A percentile compares a stretch with the other conserved stretches of the same genome.
Conservation (phyloP, 23 red algal genomes). For the Agarophyton chilense region DNA sequence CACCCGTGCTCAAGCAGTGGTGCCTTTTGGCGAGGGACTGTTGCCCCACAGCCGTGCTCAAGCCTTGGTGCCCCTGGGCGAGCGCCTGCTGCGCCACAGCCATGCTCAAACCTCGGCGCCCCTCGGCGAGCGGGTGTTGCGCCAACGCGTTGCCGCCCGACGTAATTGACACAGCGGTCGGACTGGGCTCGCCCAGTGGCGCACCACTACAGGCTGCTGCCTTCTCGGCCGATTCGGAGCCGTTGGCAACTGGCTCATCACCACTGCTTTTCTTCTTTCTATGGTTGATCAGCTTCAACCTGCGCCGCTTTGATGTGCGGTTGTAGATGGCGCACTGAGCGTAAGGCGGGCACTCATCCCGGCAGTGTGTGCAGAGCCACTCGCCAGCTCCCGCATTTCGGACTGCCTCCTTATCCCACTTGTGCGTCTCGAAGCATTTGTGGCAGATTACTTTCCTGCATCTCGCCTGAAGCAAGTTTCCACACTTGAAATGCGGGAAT, state of each 20-base stretch:
- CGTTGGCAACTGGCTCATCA: not conserved
- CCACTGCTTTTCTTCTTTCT: constrained; percentile 47
- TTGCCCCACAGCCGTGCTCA: no score
- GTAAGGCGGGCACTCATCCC: constrained; percentile 67
- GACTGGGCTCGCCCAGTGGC: not conserved
- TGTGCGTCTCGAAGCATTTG: constrained; percentile 55
- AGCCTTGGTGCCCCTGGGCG: no score
- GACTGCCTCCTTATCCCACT: constrained; percentile 24
- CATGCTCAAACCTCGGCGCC: no score
- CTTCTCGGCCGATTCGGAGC: no score
- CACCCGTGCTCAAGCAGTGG: no score
- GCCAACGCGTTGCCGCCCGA: no score
- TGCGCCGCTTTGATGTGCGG: constrained; percentile 66
- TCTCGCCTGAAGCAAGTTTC: constrained; percentile 45
- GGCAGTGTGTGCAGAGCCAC: constrained; percentile 84
- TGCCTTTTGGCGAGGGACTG: no score
- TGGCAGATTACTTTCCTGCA: constrained; percentile 79
- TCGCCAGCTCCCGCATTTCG: constrained; percentile 19
- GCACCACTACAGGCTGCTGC: not conserved
- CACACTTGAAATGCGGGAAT: constrained; percentile 53
- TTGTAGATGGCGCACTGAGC: constrained; percentile 79
- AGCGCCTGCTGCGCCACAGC: no score
- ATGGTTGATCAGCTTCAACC: constrained; percentile 71
- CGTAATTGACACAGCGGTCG: no score
- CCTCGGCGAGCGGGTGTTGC: no score